These are phyloP conservation scores for Phalaenopsis hybrid DNA, from an alignment of 116 monocot species.

Conservation along the genomic window DNA sequence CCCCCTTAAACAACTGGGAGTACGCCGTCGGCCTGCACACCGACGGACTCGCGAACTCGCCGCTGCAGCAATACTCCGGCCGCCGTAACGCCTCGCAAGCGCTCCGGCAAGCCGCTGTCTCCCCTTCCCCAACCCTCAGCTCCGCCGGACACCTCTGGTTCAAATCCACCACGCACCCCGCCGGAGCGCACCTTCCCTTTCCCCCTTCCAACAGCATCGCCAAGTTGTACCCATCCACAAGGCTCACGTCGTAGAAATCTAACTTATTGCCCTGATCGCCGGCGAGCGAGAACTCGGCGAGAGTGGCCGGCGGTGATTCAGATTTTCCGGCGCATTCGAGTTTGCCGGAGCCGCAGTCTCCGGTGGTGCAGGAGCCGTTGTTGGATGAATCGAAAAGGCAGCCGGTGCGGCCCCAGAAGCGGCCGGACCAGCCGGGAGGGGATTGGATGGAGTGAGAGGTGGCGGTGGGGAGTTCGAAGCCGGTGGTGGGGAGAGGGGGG, in stretches of 20 bases:
- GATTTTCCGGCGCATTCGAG: conserved; percentile 35
- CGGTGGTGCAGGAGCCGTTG: conserved; percentile 36
- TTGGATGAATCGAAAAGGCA: conserved; percentile 34
- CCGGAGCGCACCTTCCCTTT: conserved; percentile 31
- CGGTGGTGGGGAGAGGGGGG: conserved; percentile 35
- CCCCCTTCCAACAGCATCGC: conserved; percentile 42
- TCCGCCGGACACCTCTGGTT: conserved; percentile 54
- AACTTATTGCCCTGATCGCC: conserved; percentile 19
- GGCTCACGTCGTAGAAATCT: conserved; percentile 60
- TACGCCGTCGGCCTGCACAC: conserved; percentile 50
- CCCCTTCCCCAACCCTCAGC: conserved; percentile 34
- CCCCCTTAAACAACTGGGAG: conserved; percentile 38
- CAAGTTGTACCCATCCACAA: conserved; percentile 49
- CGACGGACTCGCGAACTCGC: conserved; percentile 50
- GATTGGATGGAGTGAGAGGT: conserved; percentile 21
- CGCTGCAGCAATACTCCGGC: conserved; percentile 81
- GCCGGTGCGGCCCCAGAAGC: conserved; percentile 61
- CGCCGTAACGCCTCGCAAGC: conserved; percentile 76
- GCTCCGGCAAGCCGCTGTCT: conserved; percentile 47
- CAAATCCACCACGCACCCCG: conserved; percentile 54
- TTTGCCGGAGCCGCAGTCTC: conserved; percentile 33
- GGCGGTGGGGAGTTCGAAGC: conserved; percentile 38
- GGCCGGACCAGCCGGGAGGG: conserved; percentile 54
- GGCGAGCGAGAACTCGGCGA: conserved; percentile 82
- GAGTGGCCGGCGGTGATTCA: conserved; percentile 58